Evolutionary conservation across 1,284 basidiomycete genomes (phyloP).

Genomic region (Retiboletus flavoniger): DNA sequence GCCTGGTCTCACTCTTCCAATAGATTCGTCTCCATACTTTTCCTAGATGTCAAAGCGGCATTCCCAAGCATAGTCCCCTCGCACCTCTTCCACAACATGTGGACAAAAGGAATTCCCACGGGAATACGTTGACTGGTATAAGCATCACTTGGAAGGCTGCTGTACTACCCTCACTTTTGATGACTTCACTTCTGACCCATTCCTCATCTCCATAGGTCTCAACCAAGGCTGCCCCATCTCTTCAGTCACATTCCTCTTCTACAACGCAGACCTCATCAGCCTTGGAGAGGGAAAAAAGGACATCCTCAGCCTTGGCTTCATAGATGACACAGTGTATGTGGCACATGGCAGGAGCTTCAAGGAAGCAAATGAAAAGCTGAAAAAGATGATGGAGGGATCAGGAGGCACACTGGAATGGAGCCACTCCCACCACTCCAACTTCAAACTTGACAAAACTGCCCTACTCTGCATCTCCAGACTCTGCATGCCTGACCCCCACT

Average conservation of each 20-base stretch:
- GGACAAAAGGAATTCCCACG: no score
- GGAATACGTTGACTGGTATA: no score
- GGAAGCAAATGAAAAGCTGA: background rate
- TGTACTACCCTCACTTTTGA: slow-evolving; percentile 5
- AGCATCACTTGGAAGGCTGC: no score
- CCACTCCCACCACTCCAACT: background rate
- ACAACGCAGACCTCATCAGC: slow-evolving; percentile 22
- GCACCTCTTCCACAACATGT: no score
- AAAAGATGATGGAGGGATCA: background rate
- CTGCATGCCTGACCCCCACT: background rate
- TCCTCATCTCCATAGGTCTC: slow-evolving; percentile 31
- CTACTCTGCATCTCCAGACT: background rate
- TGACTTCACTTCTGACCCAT: slow-evolving; percentile 26
- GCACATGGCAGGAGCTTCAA: background rate
- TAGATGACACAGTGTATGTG: background rate
- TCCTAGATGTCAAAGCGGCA: no score
- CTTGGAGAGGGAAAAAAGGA: background rate
- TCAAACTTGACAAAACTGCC: background rate
- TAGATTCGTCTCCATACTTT: no score
- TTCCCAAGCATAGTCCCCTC: no score
- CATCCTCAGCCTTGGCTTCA: background rate
- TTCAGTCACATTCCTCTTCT: slow-evolving; percentile 34
- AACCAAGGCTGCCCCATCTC: slow-evolving; percentile 32
- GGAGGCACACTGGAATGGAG: background rate
- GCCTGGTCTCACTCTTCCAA: no score